Base-by-base conservation (phyloP, 192 early-diverging fungal genomes). In the Backusella mclennaniae region DNA sequence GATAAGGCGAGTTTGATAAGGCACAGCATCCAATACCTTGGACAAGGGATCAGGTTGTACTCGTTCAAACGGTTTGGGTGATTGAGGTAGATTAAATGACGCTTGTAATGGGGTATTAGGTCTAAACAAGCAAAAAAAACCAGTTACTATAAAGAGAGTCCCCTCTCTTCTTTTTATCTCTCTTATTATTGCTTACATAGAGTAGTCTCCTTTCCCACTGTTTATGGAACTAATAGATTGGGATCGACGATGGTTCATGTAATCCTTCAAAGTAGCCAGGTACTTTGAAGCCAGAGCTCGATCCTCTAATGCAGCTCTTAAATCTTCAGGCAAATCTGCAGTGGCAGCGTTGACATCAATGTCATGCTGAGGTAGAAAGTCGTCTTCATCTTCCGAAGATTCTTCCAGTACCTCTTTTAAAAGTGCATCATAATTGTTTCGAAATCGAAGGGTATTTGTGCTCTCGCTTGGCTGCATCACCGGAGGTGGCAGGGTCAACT, bases 351-450 rank as follows among this genome's bases (percentile, higher is more conserved):
- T 75, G 21, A 79, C 42, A 49, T 84, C 82, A 67, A 83, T 83
- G 36, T 84, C 75, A 52, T 78, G 67, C 15, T 35, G 53, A 59
- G 53, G 66, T 29, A 80, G 41, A 26, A 69, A 35, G 35, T 85
- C 79, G 72, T 84, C 82, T 70, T 85, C 86, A 73, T 85, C 83
- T 72, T 84, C 84, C 71, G 82, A 83, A 41, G 80, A 77, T 69
- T 85, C 81, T 82, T 86, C 85, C 67, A 88, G 69, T 19, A 88
- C 85, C 78, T 88, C 85, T 80, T 85, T 86, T 41, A 88, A 73
- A 44, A 88, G 79, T 42, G 80, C 80, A 69, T 88, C 87, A 79
- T 88, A 88, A 66, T 83, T 79, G 35, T 42, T 71, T 35, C 78
- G 77, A 71, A 83, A 83, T 70, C 66, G 69, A 35, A 73, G 29